Evolutionary conservation across 129 eudicot genomes (phyloP), one percentile per base, ranked within the genome.

Genomic region (Chrysanthemum makinoi): DNA sequence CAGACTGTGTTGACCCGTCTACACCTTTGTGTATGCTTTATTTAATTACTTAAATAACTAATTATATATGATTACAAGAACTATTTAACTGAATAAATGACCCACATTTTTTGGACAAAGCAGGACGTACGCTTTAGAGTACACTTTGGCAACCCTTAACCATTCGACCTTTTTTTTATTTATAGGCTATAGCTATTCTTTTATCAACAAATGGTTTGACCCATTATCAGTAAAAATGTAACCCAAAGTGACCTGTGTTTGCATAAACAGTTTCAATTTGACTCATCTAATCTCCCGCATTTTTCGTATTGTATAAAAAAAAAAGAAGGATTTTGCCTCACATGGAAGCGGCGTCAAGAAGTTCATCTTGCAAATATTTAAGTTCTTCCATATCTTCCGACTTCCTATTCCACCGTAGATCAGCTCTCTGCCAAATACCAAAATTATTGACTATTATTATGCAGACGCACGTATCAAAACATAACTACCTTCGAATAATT

Each of bases 311-410:
- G n/a, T n/a, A n/a, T 22, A 26, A 13, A 4, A 50, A 16, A 72
- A n/a, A n/a, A n/a, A n/a, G n/a, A n/a, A 10, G 62, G 62, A 50
- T 55, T 64, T 35, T 62, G 65, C 17, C 90, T 86, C 83, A 92
- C 98, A 15, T 83, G 73, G 96, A 85, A 73, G 98, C 96, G 30
- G 95, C 83, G 82, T 92, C 88, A 66, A 92, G 85, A 76, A 92
- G 98, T 67, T 82, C 86, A 71, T 89, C 96, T 80, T 92, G 98
- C 82, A 92, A 76, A 62, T 51, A 51, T 77, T 81, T 89, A 50
- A 92, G 95, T 86, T 92, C 69, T 74, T 87, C 95, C 96, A 92
- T 86, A 81, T 92, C 98, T 80, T 92, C 98, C n/a, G 81, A 67
- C 79, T 79, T 85, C 82, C 89, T 85, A 82, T 92, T 92, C 98